Conservation (phyloP, 192 early-diverging fungal species). For the Linnemannia exigua region DNA sequence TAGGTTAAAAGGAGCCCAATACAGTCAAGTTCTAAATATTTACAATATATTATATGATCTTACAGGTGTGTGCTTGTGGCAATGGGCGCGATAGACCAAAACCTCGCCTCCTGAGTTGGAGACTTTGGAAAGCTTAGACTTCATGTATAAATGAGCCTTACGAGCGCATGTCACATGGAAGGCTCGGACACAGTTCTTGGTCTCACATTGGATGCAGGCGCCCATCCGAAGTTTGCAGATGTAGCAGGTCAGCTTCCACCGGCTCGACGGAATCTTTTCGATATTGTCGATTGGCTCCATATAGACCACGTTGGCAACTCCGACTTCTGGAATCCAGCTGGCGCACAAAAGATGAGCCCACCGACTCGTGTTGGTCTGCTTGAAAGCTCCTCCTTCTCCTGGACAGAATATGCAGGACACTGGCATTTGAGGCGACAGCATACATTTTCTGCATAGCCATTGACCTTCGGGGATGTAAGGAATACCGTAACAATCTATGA, state of each 20-base stretch:
- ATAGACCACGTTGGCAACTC: constrained; percentile 88
- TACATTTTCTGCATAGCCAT: constrained; percentile 98
- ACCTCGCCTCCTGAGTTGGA: constrained; percentile 68
- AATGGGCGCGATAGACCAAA: constrained; percentile 79
- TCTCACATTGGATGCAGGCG: constrained; percentile 96
- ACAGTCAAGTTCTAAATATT: not conserved
- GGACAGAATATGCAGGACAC: constrained; percentile 95
- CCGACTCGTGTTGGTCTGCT: constrained; percentile 91
- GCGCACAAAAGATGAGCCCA: constrained; percentile 98
- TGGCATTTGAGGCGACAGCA: constrained; percentile 92
- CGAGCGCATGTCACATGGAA: constrained; percentile 97
- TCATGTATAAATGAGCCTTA: constrained; percentile 90
- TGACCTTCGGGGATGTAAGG: constrained; percentile 99
- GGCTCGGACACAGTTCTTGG: constrained; percentile 88
- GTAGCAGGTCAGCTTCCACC: constrained; percentile 91
- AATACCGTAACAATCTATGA: constrained; percentile 96
- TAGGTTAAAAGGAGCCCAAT: not conserved
- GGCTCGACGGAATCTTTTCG: constrained; percentile 87
- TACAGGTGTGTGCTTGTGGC: constrained; percentile 93
- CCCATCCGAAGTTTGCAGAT: constrained; percentile 88
- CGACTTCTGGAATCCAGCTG: constrained; percentile 96
- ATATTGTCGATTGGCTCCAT: constrained; percentile 99
- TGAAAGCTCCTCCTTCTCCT: constrained; percentile 94
- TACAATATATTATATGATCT: not conserved
- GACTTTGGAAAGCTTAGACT: constrained; percentile 70